Conservation (phyloP, 768 basidiomycete genomes). For the Rhizopogon sp. region DNA sequence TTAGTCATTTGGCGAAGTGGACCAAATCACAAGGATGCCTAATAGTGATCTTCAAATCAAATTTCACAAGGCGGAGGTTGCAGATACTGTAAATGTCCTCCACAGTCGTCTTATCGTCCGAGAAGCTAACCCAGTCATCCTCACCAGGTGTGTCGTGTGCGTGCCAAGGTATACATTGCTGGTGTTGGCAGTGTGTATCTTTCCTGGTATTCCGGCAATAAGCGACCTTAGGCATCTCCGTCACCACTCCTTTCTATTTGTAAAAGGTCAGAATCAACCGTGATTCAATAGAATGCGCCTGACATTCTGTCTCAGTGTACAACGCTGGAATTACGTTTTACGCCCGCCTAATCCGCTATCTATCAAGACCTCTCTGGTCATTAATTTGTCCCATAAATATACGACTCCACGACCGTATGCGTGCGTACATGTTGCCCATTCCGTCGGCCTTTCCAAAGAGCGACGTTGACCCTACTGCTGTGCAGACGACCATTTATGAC, state of each 20-base stretch:
- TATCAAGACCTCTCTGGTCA: conserved; percentile 19
- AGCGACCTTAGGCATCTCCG: conserved; percentile 21
- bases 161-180: conserved; percentile 67
- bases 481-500: conserved; percentile 22
- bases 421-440: neutral
- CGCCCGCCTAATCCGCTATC: conserved; percentile 17
- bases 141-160: conserved; percentile 67
- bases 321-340: conserved; percentile 20
- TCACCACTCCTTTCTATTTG: conserved; percentile 11
- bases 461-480: conserved; percentile 1
- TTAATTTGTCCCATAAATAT: conserved; percentile 23
- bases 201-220: conserved; percentile 65
- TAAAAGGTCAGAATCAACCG: conserved; percentile 15
- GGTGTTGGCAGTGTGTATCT: conserved; percentile 76
- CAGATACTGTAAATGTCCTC: conserved; percentile 59
- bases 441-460: conserved; percentile 1
- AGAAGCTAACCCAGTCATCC: conserved; percentile 9
- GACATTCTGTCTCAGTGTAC: conserved; percentile 19
- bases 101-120: neutral
- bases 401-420: conserved; percentile 23
- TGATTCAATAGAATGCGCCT: neutral
- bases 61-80: conserved; percentile 71
- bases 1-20: conserved; percentile 73
- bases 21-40: conserved; percentile 65
- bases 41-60: conserved; percentile 78